Evolutionary conservation across 169 alveolate species (phyloP).

Genomic region (Cryptosporidium canis): DNA sequence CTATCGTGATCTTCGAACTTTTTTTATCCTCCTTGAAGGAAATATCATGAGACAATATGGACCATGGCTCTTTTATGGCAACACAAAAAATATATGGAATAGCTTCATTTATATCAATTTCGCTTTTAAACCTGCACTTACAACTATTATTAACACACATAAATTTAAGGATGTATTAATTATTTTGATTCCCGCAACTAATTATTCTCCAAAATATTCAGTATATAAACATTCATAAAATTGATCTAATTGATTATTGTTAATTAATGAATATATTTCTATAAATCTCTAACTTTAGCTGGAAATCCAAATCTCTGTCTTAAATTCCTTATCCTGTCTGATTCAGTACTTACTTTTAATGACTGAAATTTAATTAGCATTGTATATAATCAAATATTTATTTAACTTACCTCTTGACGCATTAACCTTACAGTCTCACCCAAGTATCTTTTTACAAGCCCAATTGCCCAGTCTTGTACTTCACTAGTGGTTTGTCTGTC

Average conservation of each 20-base stretch:
- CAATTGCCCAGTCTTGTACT: slow-evolving; percentile 72
- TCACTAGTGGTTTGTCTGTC: slow-evolving; percentile 70
- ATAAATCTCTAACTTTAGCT: slow-evolving; percentile 28
- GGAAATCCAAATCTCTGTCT: slow-evolving; percentile 66
- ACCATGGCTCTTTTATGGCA: slow-evolving; percentile 32
- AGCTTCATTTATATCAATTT: slow-evolving; percentile 14
- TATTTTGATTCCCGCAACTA: neutral
- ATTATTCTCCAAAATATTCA: neutral
- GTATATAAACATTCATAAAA: neutral
- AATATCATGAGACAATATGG: slow-evolving; percentile 19
- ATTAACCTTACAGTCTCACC: slow-evolving; percentile 53
- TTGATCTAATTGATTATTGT: neutral
- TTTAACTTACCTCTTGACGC: slow-evolving; percentile 36
- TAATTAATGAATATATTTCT: neutral
- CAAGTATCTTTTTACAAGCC: slow-evolving; percentile 29
- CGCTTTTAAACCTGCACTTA: neutral
- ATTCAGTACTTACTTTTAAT: neutral
- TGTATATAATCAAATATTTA: neutral
- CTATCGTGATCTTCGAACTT: slow-evolving; percentile 32
- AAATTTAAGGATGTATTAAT: neutral
- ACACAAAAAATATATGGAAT: slow-evolving; percentile 28
- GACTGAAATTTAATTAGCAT: neutral
- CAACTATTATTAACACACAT: neutral
- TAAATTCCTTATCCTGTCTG: slow-evolving; percentile 27
- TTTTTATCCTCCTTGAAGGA: slow-evolving; percentile 30